Percentiles rank a stretch among this genome's conserved stretches.
Evolutionary conservation across 2,329 filamentous ascomycete species (phyloP).

Genomic region (Rhynchosporium secalis): DNA sequence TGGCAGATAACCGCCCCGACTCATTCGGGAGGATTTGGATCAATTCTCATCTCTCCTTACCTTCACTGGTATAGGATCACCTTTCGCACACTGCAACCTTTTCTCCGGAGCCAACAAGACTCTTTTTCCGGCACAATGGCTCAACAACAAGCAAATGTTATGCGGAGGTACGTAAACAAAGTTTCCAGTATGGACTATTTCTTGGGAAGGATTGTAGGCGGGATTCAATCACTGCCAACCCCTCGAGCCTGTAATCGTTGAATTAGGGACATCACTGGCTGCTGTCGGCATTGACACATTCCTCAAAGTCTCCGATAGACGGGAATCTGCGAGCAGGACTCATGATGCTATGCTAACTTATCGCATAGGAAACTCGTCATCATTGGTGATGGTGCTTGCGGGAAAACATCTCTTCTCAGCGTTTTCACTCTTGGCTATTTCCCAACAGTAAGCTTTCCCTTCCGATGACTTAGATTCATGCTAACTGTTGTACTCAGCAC

Average conservation of each 20-base stretch:
- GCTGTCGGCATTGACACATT: background rate
- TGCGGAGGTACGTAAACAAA: conserved; percentile 43
- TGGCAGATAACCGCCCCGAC: conserved; percentile 15
- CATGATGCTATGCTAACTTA: conserved; percentile 6
- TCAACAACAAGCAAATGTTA: conserved; percentile 45
- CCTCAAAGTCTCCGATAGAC: background rate
- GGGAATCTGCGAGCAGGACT: background rate
- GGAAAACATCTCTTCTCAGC: conserved; percentile 95
- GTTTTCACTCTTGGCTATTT: conserved; percentile 99
- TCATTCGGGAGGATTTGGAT: conserved; percentile 13
- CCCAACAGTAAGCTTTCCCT: conserved; percentile 70
- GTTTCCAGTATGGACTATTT: background rate
- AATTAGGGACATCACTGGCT: conserved; percentile 6
- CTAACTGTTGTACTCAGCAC: conserved; percentile 47
- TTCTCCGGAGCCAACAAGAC: conserved; percentile 14
- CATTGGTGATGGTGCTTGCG: conserved; percentile 95
- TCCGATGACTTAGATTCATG: conserved; percentile 7
- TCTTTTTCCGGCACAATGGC: conserved; percentile 34
- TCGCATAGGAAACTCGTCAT: conserved; percentile 83
- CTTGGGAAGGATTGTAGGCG: background rate
- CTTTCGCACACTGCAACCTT: conserved; percentile 12
- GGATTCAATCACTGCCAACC: background rate
- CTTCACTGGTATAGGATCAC: conserved; percentile 32
- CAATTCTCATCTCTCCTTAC: conserved; percentile 20
- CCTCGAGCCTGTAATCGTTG: background rate